Base-by-base conservation (phyloP, 495 filamentous ascomycete genomes). In the Penicillium atrosanguineum region DNA sequence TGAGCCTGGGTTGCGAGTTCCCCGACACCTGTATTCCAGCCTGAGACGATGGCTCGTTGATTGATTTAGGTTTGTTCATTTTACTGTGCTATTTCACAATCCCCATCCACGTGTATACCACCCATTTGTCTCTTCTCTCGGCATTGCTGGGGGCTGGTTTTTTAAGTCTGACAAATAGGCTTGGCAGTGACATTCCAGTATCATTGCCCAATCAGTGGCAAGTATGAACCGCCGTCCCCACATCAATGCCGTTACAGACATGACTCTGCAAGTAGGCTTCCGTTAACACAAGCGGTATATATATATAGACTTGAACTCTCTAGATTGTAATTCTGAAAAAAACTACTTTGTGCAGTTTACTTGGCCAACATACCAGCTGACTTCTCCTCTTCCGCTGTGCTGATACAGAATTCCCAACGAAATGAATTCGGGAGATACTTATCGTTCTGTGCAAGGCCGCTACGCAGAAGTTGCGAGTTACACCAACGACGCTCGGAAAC, bases 371-470 rank as follows among this genome's bases (percentile, higher is more conserved):
- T 1, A 44, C 20, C 2, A 44, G 16, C n/a, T n/a, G n/a, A n/a
- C n/a, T n/a, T n/a, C n/a, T 44, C 20, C 7, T 20, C 6, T 44
- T 20, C 23, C 41, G 16, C 16, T 8, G 16, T 44, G 41, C 16
- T 44, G 41, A 44, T 8, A 5, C 1, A 36, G n/a, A 25, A 52
- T 7, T 23, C 26, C 31, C 49, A 2, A 19, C 42, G 2, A 7
- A 9, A 52, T 52, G 50, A 46, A 45, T 20, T 20, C 50, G 6
- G 42, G 37, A 46, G 41, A 46, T 28, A 52, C 50, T 4, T 52
- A 52, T 45, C 50, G 50, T 7, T 52, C n/a, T 20, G 50, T 52
- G 50, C 50, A 46, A 37, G 14, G 38, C 11, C 50, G 41, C 20
- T 52, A 52, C 20, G 42, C 50, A 11, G 42, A 18, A 19, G 50